Conservation (phyloP, 108 stramenopile species). For the Schizochytrium sp. region DNA sequence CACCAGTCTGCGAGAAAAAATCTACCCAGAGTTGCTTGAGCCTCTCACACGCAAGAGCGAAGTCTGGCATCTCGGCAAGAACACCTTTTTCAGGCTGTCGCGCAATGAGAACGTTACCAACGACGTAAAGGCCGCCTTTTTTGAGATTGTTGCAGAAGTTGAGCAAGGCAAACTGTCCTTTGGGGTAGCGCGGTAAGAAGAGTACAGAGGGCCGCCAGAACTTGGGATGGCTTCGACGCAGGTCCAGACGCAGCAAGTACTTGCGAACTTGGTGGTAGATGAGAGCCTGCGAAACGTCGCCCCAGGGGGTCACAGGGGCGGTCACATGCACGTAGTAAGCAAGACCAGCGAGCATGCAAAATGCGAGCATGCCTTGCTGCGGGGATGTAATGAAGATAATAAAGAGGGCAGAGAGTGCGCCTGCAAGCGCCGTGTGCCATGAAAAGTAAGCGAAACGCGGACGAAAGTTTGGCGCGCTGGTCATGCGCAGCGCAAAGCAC, state of each 20-base stretch:
- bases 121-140: constrained; percentile 25
- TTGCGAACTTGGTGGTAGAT: constrained; percentile 29
- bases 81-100: background rate
- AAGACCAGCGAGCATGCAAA: background rate
- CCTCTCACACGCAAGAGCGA: background rate
- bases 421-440: constrained; percentile 26
- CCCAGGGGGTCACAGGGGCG: constrained; percentile 8
- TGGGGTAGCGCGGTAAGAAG: background rate
- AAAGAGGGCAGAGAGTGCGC: background rate
- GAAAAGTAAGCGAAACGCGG: constrained; percentile 26
- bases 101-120: constrained; percentile 1
- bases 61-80: background rate
- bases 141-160: constrained; percentile 25
- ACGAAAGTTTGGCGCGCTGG: constrained; percentile 23
- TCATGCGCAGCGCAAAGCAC: background rate
- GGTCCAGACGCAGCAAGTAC: constrained; percentile 24
- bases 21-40: constrained; percentile 13
- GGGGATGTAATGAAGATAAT: constrained; percentile 12
- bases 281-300: constrained; percentile 22
- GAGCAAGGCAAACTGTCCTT: background rate
- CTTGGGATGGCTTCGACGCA: constrained; percentile 14
- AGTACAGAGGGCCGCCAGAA: constrained; percentile 20
- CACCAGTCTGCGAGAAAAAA: background rate
- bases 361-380: background rate
- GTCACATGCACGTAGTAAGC: background rate